Base-by-base conservation (phyloP, 2,329 filamentous ascomycete genomes). In the Fusarium sterilihyphosum region DNA sequence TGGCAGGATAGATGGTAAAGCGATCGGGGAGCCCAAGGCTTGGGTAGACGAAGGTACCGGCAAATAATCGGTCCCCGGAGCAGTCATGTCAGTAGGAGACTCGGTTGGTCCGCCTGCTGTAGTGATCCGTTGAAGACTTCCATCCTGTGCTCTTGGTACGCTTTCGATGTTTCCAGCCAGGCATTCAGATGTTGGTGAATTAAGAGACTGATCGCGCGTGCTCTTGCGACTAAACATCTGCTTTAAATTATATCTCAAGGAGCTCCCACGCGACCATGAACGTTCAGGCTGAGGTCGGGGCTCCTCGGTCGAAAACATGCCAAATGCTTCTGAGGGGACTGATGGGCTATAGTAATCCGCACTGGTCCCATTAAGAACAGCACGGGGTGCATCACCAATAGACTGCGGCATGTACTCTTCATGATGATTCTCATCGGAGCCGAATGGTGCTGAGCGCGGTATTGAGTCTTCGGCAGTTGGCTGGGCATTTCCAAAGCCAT, bases 321-420 rank as follows among this genome's bases (percentile, higher is more conserved):
- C 83, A 69, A 85, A 84, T 10, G 82, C 83, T 60, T 83, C 82
- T 6, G 83, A 84, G 6, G 84, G 83, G 50, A 85, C 81, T 6
- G 81, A 81, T 18, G 82, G 80, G 56, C 82, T 83, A 73, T 85
- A 85, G 67, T 85, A 85, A 65, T 85, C 83, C 49, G 83, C 82
- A 60, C 79, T 85, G 44, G 79, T 81, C 43, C 81, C 83, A 62
- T 75, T 79, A 49, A 82, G 81, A 44, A 81, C 79, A 47, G 78
- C 79, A 37, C 80, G 76, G 26, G 81, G 78, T 37, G 80, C 77
- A 61, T 80, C 76, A 9, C 63, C 70, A 16, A 78, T 73, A n/a
- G 75, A 71, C 49, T 77, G 75, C 22, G 79, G 80, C 75, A 79
- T 77, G 60, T 78, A 79, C 31, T 80, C 77, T 38, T 73, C 74